Evolutionary conservation across 306 rosid species (phyloP), one percentile per base, ranked within the genome.

Genomic region (Mimosa bimucronata): DNA sequence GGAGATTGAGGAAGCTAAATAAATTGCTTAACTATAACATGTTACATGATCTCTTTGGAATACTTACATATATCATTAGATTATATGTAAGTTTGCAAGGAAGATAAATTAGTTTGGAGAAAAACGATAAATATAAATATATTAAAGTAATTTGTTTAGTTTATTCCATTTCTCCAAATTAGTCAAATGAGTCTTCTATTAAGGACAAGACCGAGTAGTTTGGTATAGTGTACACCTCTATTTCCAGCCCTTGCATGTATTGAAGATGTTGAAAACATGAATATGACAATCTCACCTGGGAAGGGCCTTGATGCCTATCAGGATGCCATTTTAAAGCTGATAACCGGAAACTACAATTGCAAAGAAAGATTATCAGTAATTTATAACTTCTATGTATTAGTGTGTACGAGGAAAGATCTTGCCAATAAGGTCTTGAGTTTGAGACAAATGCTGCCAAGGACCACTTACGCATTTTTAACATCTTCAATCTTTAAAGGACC

Each of bases 271-370:
- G 77, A 73, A 60, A 29, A 81, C 34, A 30, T 6, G 68, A 68
- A 37, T 42, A 66, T 37, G 61, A 67, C 67, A 86, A 80, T 81
- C 91, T 66, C 82, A 92, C 98, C 97, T 92, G 92, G 28, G 95
- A 91, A 78, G 94, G 74, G 86, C 92, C 95, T 75, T 88, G 92
- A 84, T 94, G 97, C 84, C 86, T 91, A 80, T 94, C 98, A 71
- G 97, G 98, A 88, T 92, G 97, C 98, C 97, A 94, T 86, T 92
- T 94, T n/a, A 92, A 84, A 74, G 98, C 97, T 0, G 97, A 90
- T 78, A 86, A 79, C 21, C 91, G 97, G 69, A 91, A 94, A 74
- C 98, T 94, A 86, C 87, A 64, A 57, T 34, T 65, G 23, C 41
- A 84, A 73, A 74, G 23, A 37, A 40, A 55, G 60, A 31, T 23